These are phyloP conservation scores for Elongisporangium anandrum DNA, from an alignment of 352 stramenopile species.

Conservation along the genomic window DNA sequence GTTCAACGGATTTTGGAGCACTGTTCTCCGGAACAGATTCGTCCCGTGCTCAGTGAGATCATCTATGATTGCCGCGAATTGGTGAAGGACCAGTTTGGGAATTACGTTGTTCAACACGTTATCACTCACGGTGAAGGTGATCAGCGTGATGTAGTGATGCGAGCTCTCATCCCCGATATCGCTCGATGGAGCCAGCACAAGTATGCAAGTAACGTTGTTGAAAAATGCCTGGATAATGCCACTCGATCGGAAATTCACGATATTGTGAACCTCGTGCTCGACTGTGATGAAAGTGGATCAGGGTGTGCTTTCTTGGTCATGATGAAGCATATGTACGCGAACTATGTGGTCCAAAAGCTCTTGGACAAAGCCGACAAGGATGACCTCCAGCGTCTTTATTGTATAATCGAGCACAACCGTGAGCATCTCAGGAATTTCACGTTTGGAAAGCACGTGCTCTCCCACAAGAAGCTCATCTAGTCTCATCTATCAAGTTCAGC, in stretches of 20 bases:
- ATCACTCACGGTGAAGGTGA: conserved; percentile 90
- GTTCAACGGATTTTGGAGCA: conserved; percentile 98
- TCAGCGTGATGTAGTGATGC: conserved; percentile 81
- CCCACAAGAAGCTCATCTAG: conserved; percentile 48
- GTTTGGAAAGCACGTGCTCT: conserved; percentile 92
- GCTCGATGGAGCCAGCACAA: conserved; percentile 93
- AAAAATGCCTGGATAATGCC: conserved; percentile 90
- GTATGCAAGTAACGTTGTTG: conserved; percentile 96
- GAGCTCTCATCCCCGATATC: conserved; percentile 84
- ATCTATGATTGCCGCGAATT: conserved; percentile 83
- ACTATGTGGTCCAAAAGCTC: conserved; percentile 97
- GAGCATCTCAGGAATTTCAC: conserved; percentile 90
- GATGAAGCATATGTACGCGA: conserved; percentile 96
- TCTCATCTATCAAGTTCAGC: background rate
- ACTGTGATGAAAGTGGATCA: conserved; percentile 64
- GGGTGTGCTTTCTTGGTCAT: conserved; percentile 87
- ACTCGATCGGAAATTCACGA: conserved; percentile 76
- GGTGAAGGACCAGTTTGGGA: conserved; percentile 97
- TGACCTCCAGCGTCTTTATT: conserved; percentile 86
- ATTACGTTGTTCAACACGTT: conserved; percentile 99
- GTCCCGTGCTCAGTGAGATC: conserved; percentile 93
- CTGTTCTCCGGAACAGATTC: conserved; percentile 89
- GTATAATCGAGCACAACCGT: conserved; percentile 88
- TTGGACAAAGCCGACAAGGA: conserved; percentile 87
- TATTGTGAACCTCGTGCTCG: conserved; percentile 76